Conservation (phyloP, 2,329 filamentous ascomycete genomes). For the Aspergillus jensenii region DNA sequence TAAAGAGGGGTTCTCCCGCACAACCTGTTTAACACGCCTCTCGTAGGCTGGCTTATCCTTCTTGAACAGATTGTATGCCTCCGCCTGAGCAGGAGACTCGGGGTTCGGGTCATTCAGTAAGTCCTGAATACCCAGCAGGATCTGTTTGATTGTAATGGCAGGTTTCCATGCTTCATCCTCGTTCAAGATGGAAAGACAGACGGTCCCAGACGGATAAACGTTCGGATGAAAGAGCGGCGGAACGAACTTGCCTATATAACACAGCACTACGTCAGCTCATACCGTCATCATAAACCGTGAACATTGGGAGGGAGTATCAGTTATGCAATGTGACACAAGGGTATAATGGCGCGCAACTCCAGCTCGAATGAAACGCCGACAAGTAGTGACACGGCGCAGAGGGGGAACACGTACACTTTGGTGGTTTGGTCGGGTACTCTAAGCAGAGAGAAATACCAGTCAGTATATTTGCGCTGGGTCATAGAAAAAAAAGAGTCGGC, state of each 20-base stretch:
- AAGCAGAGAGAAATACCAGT: slow-evolving; percentile 18
- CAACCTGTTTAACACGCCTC: slow-evolving; percentile 79
- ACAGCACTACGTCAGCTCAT: not conserved
- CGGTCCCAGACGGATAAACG: slow-evolving; percentile 96
- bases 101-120: slow-evolving; percentile 95
- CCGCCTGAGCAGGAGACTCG: slow-evolving; percentile 92
- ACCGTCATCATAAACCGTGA: not conserved
- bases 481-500: not conserved
- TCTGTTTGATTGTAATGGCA: slow-evolving; percentile 97
- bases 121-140: slow-evolving; percentile 92
- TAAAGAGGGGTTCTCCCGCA: slow-evolving; percentile 83
- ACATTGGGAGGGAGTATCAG: not conserved
- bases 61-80: slow-evolving; percentile 96
- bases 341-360: not conserved
- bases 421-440: slow-evolving; percentile 99
- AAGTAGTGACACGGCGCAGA: not conserved
- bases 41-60: slow-evolving; percentile 86
- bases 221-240: slow-evolving; percentile 98
- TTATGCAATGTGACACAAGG: not conserved
- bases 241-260: slow-evolving; percentile 78
- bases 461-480: slow-evolving; percentile 1
- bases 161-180: slow-evolving; percentile 99
- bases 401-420: slow-evolving; percentile 73
- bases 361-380: not conserved
- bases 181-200: slow-evolving; percentile 95